phyloP scores from a whole-genome alignment of 1,139 yeast genomes.

The Pichia terricola region DNA sequence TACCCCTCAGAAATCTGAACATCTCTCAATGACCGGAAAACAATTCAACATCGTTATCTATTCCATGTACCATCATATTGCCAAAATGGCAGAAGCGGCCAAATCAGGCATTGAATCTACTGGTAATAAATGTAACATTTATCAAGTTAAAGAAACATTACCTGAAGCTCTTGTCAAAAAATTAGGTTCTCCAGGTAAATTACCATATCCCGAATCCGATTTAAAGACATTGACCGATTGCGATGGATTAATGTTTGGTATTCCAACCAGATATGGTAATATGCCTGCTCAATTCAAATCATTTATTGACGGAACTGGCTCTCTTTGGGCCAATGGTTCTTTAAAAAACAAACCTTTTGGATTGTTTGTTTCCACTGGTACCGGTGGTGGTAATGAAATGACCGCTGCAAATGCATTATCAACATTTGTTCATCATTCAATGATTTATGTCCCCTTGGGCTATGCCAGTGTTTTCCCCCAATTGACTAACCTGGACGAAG shows the following conservation, averaged over 20 bases:
- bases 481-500: constrained; percentile 51
- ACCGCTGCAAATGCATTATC: constrained; percentile 59
- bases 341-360: constrained; percentile 68
- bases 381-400: constrained; percentile 78
- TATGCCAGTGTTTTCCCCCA: constrained; percentile 52
- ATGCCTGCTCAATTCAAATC: constrained; percentile 73
- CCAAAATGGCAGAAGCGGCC: constrained; percentile 55
- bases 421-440: constrained; percentile 65
- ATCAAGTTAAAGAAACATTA: constrained; percentile 74
- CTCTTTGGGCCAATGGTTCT: constrained; percentile 68
- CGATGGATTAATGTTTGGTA: constrained; percentile 71
- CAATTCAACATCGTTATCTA: constrained; percentile 49
- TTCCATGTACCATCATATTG: constrained; percentile 72
- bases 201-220: constrained; percentile 58
- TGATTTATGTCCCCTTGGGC: constrained; percentile 71
- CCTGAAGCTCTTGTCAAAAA: constrained; percentile 47
- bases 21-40: not conserved
- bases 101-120: constrained; percentile 61
- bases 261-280: constrained; percentile 77
- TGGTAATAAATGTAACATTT: constrained; percentile 62
- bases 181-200: constrained; percentile 60
- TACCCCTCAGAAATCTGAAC: too few species aligned
- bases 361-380: constrained; percentile 65
- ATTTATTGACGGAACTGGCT: constrained; percentile 74
- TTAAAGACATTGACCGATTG: constrained; percentile 45